A percentile compares a stretch with the other conserved stretches of the same genome.
phyloP scores from a whole-genome alignment of 768 basidiomycete species.

The Russula earlei region DNA sequence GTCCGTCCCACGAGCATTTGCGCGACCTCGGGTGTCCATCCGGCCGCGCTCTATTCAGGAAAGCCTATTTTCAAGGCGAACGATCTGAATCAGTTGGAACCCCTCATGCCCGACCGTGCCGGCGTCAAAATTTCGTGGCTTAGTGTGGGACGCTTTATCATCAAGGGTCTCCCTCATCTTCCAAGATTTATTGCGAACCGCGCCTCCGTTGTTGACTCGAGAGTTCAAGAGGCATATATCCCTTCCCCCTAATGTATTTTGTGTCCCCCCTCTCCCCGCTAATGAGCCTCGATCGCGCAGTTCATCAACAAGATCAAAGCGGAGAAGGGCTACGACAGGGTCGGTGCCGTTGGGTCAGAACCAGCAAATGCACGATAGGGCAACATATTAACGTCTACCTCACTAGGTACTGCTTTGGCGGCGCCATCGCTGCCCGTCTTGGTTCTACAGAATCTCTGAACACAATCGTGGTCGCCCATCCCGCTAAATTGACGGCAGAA shows the following conservation, averaged over 20 bases:
- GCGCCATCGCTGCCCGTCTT: conserved; percentile 25
- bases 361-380: not conserved
- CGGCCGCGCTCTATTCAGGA: conserved; percentile 21
- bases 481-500: conserved; percentile 26
- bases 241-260: not conserved
- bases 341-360: conserved; percentile 36
- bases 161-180: conserved; percentile 21
- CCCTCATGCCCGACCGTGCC: conserved; percentile 26
- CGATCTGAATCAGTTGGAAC: conserved; percentile 25
- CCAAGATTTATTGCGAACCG: conserved; percentile 22
- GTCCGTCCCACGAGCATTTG: no score
- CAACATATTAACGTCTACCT: not conserved
- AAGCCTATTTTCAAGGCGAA: conserved; percentile 24
- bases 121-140: conserved; percentile 20
- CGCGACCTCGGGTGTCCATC: no score
- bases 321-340: conserved; percentile 31
- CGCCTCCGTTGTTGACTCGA: conserved; percentile 24
- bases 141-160: conserved; percentile 19
- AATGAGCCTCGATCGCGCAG: conserved; percentile 19
- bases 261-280: no score
- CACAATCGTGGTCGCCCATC: conserved; percentile 35
- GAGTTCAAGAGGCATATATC: conserved; percentile 22
- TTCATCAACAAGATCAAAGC: conserved; percentile 31
- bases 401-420: conserved; percentile 33
- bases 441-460: conserved; percentile 28